Evolutionary conservation across 805 yeast species (phyloP).

Genomic region (Barnettozyma sp.): DNA sequence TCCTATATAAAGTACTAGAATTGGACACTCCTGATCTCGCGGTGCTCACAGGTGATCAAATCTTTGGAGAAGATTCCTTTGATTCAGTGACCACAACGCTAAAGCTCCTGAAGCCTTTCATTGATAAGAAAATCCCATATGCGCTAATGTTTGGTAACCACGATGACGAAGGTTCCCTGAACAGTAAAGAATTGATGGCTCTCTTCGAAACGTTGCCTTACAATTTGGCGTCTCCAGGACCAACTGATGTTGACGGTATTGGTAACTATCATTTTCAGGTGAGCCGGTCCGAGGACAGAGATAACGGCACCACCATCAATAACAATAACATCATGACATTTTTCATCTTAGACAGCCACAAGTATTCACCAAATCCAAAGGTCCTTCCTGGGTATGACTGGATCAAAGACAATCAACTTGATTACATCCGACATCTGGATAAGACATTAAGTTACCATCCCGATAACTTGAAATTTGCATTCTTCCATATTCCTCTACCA

Average conservation of each 20-base stretch:
- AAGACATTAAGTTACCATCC: constrained; percentile 23
- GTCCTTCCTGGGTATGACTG: constrained; percentile 78
- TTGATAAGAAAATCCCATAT: constrained; percentile 66
- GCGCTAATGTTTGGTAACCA: constrained; percentile 90
- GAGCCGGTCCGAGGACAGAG: constrained; percentile 30
- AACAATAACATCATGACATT: constrained; percentile 54
- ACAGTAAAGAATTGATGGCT: constrained; percentile 53
- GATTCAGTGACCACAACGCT: constrained; percentile 80
- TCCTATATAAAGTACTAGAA: constrained; percentile 58
- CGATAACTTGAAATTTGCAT: constrained; percentile 69
- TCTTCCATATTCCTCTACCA: constrained; percentile 90
- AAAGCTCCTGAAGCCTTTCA: constrained; percentile 67
- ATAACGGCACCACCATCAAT: too few relatives aligned
- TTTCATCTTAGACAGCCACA: constrained; percentile 81
- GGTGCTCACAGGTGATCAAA: constrained; percentile 86
- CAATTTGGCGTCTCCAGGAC: constrained; percentile 56
- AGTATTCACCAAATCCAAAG: constrained; percentile 61
- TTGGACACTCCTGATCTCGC: constrained; percentile 79
- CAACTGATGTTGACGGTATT: constrained; percentile 63
- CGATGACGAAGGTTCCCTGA: constrained; percentile 77
- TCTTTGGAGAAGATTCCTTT: constrained; percentile 71
- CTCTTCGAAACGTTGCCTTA: constrained; percentile 56
- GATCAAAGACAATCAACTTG: constrained; percentile 64
- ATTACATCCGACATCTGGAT: constrained; percentile 39
- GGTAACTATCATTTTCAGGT: constrained; percentile 71